Evolutionary conservation across 768 basidiomycete genomes (phyloP).

Genomic region (Mycena galopus): DNA sequence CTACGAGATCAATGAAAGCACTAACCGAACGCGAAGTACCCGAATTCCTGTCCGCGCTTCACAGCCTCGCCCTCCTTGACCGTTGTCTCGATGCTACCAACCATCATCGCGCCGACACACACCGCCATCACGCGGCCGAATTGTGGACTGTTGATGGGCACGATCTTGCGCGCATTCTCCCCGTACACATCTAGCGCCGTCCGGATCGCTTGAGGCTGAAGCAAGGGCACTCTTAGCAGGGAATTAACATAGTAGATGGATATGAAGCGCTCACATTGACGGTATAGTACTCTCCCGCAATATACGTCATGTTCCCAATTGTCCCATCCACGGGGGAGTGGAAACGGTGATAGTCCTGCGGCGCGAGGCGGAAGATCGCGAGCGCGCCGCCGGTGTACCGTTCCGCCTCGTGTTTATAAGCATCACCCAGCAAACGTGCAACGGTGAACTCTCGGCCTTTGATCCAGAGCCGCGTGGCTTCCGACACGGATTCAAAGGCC

Average conservation of each 20-base stretch:
- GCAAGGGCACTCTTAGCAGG: background rate
- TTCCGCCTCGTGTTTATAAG: conserved; percentile 76
- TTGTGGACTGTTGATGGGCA: conserved; percentile 89
- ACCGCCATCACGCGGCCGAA: conserved; percentile 95
- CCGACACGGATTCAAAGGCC: conserved; percentile 88
- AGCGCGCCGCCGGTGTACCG: conserved; percentile 85
- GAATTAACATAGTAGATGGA: background rate
- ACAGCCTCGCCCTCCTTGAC: conserved; percentile 88
- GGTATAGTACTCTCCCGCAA: conserved; percentile 95
- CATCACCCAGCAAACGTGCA: conserved; percentile 81
- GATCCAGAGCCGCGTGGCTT: conserved; percentile 95
- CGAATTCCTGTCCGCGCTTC: conserved; percentile 89
- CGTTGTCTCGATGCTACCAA: conserved; percentile 89
- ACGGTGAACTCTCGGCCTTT: conserved; percentile 96
- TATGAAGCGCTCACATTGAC: conserved; percentile 76
- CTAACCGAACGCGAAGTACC: conserved; percentile 94
- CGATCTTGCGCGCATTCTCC: conserved; percentile 93
- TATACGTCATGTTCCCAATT: conserved; percentile 86
- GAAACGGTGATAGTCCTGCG: conserved; percentile 97
- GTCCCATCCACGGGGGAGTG: conserved; percentile 88
- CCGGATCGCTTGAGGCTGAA: conserved; percentile 92
- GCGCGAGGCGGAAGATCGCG: conserved; percentile 92
- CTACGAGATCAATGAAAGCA: conserved; percentile 11
- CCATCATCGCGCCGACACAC: conserved; percentile 96
- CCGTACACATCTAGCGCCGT: conserved; percentile 93